Conservation (phyloP, 108 stramenopile genomes). For the Discostella pseudostelligera region DNA sequence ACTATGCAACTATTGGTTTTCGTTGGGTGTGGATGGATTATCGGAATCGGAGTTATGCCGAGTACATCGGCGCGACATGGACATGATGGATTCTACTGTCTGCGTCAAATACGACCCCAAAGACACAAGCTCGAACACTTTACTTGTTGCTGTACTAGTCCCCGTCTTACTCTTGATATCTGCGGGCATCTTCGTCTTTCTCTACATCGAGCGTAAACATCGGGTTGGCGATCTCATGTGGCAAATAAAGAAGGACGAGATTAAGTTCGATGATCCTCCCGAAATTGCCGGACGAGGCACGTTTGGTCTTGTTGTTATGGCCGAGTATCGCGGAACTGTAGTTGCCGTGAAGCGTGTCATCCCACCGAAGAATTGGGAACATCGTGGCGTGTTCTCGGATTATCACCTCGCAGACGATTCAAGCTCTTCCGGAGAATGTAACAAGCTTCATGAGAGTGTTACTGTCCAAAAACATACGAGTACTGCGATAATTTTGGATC, state of each 20-base stretch:
- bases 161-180: constrained; percentile 3
- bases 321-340: constrained; percentile 38
- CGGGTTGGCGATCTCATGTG: constrained; percentile 46
- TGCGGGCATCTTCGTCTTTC: constrained; percentile 6
- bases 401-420: not conserved
- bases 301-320: constrained; percentile 35
- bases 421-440: not conserved
- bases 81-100: constrained; percentile 21
- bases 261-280: constrained; percentile 52
- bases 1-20: constrained; percentile 30
- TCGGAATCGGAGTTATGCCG: constrained; percentile 26
- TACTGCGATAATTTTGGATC: not conserved
- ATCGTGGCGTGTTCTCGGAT: constrained; percentile 3
- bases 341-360: constrained; percentile 44
- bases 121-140: not conserved
- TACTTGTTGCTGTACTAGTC: constrained; percentile 22
- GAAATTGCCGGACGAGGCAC: constrained; percentile 42
- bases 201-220: constrained; percentile 17
- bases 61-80: constrained; percentile 41
- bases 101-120: constrained; percentile 37
- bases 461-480: not conserved
- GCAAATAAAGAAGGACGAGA: constrained; percentile 48
- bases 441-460: too few species aligned
- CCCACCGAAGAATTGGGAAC: constrained; percentile 18
- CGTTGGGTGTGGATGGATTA: constrained; percentile 27